Evolutionary conservation across 2,329 filamentous ascomycete species (phyloP).

Genomic region (Calonectria montana): DNA sequence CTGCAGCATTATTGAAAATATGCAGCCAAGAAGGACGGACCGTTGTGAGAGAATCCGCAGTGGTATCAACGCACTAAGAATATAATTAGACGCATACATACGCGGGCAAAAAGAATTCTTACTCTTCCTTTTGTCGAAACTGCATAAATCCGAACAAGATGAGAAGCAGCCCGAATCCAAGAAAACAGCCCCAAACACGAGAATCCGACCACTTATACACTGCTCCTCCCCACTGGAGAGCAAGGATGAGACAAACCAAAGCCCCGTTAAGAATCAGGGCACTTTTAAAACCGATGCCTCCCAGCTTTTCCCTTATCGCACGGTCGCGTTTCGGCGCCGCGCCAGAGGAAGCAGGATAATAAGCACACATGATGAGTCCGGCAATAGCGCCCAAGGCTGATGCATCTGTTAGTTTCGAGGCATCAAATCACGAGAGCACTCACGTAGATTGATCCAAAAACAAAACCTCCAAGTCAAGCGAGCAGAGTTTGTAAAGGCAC

Average conservation of each 20-base stretch:
- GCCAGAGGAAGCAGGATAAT: conserved; percentile 27
- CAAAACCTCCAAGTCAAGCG: conserved; percentile 38
- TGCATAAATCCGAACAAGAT: conserved; percentile 27
- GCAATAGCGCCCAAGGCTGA: conserved; percentile 29
- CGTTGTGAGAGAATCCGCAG: conserved; percentile 28
- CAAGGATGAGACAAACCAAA: conserved; percentile 32
- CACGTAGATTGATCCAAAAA: conserved; percentile 39
- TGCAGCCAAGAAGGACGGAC: conserved; percentile 28
- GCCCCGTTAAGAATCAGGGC: conserved; percentile 24
- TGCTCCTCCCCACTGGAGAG: conserved; percentile 39
- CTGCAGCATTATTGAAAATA: conserved; percentile 34
- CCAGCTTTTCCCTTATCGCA: conserved; percentile 15
- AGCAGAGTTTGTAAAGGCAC: conserved; percentile 32
- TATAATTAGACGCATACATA: neutral
- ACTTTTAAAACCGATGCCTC: conserved; percentile 27
- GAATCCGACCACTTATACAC: conserved; percentile 37
- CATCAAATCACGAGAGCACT: neutral
- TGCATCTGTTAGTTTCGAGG: neutral
- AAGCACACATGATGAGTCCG: conserved; percentile 15
- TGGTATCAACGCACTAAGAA: conserved; percentile 28
- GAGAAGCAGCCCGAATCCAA: conserved; percentile 32
- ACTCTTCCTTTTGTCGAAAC: conserved; percentile 29
- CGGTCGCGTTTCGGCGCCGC: neutral
- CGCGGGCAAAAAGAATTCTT: rapidly evolving
- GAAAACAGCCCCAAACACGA: conserved; percentile 36